These are phyloP conservation scores for Fusarium keratoplasticum DNA, from an alignment of 2,329 filamentous ascomycete genomes.

Conservation along the genomic window DNA sequence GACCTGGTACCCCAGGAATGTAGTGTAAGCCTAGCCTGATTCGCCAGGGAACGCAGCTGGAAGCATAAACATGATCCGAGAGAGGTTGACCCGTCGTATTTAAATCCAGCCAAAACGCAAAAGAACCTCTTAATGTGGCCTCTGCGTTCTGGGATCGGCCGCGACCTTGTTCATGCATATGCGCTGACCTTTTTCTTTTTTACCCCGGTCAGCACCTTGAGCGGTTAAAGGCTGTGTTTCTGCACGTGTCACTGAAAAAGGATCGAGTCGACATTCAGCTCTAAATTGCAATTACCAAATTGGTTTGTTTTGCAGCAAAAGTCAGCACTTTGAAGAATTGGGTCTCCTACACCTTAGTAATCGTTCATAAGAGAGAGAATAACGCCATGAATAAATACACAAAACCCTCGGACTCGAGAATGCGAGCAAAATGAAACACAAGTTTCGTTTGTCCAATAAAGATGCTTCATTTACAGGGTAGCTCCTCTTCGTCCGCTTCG, in stretches of 20 bases:
- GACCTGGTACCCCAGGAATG: not conserved
- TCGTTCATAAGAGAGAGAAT: not conserved
- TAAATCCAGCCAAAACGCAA: not conserved
- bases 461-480: not conserved
- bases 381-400: not conserved
- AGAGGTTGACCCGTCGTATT: not conserved
- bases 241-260: not conserved
- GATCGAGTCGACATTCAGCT: not conserved
- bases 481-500: constrained; percentile 32
- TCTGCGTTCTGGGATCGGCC: not conserved
- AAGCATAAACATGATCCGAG: not conserved
- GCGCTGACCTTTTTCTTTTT: not conserved
- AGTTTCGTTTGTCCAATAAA: not conserved
- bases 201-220: not conserved
- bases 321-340: not conserved
- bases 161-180: not conserved
- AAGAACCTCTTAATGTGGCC: not conserved
- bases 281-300: not conserved
- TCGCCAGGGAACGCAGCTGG: not conserved
- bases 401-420: not conserved
- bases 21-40: not conserved
- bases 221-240: not conserved
- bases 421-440: not conserved
- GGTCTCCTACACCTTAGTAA: not conserved
- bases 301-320: not conserved